Base-by-base conservation (phyloP, 768 basidiomycete genomes). In the Kwoniella dejecticola region DNA sequence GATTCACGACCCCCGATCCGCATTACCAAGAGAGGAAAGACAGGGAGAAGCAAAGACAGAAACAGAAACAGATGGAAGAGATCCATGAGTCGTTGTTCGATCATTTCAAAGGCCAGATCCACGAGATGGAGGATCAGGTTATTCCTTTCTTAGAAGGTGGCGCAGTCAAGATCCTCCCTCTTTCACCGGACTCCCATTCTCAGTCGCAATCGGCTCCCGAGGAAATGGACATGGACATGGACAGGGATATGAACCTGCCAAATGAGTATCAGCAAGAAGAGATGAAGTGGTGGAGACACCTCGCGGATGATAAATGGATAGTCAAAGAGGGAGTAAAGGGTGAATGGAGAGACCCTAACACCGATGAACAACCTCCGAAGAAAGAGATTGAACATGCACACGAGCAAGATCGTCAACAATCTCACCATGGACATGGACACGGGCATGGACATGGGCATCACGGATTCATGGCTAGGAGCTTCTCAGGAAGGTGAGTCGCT, bases 401-500 rank as follows among this genome's bases (percentile, higher is more conserved):
- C 23, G 21, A 56, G 21, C 24, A 45, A 21, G 23, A 13, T 38
- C 42, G 45, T 33, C 58, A 50, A 24, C n/a, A n/a, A n/a, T n/a
- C n/a, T n/a, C 38, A 49, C 45, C 36, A 33, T 41, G 62, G 52
- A 27, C 54, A 59, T 42, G 42, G 57, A 41, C 46, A 59, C 40
- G 23, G 30, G n/a, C 53, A 60, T 29, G 50, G 60, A 21, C 62
- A 57, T 26, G 30, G 57, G 13, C n/a, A n/a, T n/a, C 59, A 60
- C 40, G 53, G 40, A 41, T 49, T 36, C 19, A 60, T 45, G 41
- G 49, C 42, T 21, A 60, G 46, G 15, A 57, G 29, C 3, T 23
- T 49, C 4, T 21, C 56, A 29, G 58, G 48, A 33, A 40, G 64
- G 64, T 66, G 52, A 66, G 64, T 57, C n/a, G n/a, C n/a, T n/a